Percentiles rank a stretch among this genome's conserved stretches.
phyloP scores from a whole-genome alignment of 2,329 filamentous ascomycete species.

The Penicillium sp. region DNA sequence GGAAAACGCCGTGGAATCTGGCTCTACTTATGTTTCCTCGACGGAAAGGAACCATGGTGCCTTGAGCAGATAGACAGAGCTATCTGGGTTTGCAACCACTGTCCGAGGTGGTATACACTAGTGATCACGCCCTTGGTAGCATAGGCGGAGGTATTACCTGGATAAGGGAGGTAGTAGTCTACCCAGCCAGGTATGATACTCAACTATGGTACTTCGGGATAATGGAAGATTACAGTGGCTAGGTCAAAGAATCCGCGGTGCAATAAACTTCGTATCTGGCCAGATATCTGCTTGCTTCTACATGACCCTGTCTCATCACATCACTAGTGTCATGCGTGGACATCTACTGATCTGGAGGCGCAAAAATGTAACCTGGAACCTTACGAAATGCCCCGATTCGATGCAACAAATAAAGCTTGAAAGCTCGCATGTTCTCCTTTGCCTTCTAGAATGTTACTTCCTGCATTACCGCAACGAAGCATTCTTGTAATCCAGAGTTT shows the following conservation, averaged over 20 bases:
- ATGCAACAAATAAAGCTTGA: background rate
- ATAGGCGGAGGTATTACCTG: background rate
- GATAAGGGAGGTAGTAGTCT: background rate
- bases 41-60: background rate
- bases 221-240: background rate
- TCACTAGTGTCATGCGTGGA: background rate
- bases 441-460: background rate
- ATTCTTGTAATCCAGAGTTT: background rate
- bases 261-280: background rate
- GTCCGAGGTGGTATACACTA: background rate
- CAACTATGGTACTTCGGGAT: background rate
- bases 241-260: background rate
- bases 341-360: background rate
- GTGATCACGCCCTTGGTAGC: background rate
- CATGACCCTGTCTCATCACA: background rate
- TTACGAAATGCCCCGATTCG: background rate
- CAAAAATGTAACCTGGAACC: background rate
- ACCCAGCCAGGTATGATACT: background rate
- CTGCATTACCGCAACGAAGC: background rate
- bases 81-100: background rate
- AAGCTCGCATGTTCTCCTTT: background rate
- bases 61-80: background rate
- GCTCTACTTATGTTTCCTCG: background rate
- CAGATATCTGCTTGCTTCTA: background rate
- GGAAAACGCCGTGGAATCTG: background rate